Conservation (phyloP, 331 rosid species). For the Malus hybrid region DNA sequence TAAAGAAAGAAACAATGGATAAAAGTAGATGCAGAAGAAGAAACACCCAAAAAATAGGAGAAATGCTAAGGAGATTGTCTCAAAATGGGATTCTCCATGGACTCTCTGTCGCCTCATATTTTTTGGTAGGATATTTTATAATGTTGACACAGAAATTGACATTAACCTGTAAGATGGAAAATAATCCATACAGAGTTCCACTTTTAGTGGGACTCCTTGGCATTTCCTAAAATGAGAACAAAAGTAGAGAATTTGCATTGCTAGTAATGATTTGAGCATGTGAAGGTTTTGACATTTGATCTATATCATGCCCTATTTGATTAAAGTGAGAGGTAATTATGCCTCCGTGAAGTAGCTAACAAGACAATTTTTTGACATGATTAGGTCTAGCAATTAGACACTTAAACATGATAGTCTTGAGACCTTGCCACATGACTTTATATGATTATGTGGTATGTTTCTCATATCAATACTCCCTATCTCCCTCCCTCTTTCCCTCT, state of each 20-base stretch:
- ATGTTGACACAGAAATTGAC: too few relatives aligned
- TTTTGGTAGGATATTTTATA: too few relatives aligned
- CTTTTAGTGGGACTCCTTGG: too few relatives aligned
- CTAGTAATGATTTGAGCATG: background rate
- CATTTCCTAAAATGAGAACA: background rate
- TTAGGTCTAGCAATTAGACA: background rate
- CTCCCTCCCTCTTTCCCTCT: background rate
- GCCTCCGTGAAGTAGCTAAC: background rate
- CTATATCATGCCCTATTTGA: background rate
- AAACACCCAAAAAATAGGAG: background rate
- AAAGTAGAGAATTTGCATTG: background rate
- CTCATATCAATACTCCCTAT: background rate
- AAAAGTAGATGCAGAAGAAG: background rate
- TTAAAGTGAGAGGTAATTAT: slow-evolving; percentile 5
- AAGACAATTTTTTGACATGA: background rate
- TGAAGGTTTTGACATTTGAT: slow-evolving; percentile 2
- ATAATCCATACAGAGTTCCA: too few relatives aligned
- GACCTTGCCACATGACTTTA: background rate
- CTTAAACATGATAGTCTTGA: background rate
- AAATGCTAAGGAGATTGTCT: too few relatives aligned
- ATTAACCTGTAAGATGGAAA: accelerated
- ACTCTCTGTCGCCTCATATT: too few relatives aligned
- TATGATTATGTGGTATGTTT: background rate
- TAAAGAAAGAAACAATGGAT: background rate
- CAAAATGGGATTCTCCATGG: too few relatives aligned